Evolutionary conservation across 768 basidiomycete species (phyloP), one percentile per base, ranked within the genome.

Genomic region (Kwoniella bestiolae): DNA sequence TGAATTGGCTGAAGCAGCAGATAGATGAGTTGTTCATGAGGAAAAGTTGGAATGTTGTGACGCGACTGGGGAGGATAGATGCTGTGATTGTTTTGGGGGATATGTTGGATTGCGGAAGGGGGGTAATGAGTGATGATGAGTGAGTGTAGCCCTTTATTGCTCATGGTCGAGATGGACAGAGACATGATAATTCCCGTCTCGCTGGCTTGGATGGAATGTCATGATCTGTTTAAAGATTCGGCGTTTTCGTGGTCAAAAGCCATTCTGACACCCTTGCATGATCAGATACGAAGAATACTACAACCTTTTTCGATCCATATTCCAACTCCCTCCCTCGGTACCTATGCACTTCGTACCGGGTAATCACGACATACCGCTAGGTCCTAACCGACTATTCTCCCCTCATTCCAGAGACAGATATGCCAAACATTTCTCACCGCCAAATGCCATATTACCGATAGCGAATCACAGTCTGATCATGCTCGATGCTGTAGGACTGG

Each of bases 101-200:
- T 78, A 90, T 95, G 91, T 87, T 95, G 87, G 92, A 95, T 72
- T 87, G 86, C 59, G 93, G 92, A 1, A 84, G 91, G 58, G 83
- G 85, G 28, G 83, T 83, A 23, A 90, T 90, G 85, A 78, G 85
- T 3, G 84, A 86, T 53, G 80, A 79, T 47, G 88, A 93, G 94
- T 94, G 76, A 79, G 91, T 85, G 9, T 18, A 53, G 5, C 3
- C 18, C 51, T 35, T 25, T 44, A 34, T 21, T 44, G 14, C 45
- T n/a, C 32, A 52, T 46, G n/a, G 16, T 6, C 16, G 31, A 12
- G 5, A 23, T 28, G 49, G 7, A 28, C 26, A 7, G 21, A 38
- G 31, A 25, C n/a, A n/a, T n/a, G n/a, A n/a, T n/a, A n/a, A n/a
- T n/a, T n/a, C n/a, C n/a, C n/a, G n/a, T n/a, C n/a, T n/a, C n/a